Percentiles rank a stretch among this genome's conserved stretches.
phyloP scores from a whole-genome alignment of 2,329 filamentous ascomycete genomes.

The Trichoderma semiorbis region DNA sequence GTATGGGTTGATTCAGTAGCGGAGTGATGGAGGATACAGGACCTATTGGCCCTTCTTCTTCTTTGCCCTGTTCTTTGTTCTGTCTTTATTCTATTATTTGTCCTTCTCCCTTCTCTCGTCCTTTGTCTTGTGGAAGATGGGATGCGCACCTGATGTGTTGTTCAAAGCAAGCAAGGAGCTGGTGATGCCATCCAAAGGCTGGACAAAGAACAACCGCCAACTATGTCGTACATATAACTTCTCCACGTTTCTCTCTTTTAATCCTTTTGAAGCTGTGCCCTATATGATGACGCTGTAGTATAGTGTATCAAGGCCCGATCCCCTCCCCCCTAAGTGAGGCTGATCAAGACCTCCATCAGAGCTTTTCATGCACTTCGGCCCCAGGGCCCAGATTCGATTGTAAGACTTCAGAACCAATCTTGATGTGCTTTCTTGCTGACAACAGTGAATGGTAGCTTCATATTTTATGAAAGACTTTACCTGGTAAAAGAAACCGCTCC shows the following conservation, averaged over 20 bases:
- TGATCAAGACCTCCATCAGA: neutral
- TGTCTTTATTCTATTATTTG: neutral
- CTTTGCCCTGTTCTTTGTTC: neutral
- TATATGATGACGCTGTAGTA: neutral
- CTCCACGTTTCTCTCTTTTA: neutral
- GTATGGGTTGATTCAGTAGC: neutral
- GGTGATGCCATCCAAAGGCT: neutral
- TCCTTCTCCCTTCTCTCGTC: neutral
- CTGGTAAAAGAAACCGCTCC: no score
- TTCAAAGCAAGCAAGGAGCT: neutral
- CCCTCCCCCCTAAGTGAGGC: neutral
- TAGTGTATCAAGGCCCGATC: neutral
- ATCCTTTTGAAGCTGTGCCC: neutral
- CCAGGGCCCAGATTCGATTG: neutral
- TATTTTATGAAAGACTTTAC: no score
- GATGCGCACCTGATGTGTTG: neutral
- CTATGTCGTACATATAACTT: neutral
- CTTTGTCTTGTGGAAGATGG: neutral
- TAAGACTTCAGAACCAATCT: neutral
- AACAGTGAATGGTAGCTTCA: no score
- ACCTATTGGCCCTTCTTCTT: neutral
- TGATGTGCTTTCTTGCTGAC: neutral
- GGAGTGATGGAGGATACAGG: neutral
- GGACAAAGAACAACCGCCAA: neutral
- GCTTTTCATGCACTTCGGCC: neutral